Evolutionary conservation across 2,329 filamentous ascomycete genomes (phyloP), one percentile per base, ranked within the genome.

Genomic region (Triangularia verruculosa): DNA sequence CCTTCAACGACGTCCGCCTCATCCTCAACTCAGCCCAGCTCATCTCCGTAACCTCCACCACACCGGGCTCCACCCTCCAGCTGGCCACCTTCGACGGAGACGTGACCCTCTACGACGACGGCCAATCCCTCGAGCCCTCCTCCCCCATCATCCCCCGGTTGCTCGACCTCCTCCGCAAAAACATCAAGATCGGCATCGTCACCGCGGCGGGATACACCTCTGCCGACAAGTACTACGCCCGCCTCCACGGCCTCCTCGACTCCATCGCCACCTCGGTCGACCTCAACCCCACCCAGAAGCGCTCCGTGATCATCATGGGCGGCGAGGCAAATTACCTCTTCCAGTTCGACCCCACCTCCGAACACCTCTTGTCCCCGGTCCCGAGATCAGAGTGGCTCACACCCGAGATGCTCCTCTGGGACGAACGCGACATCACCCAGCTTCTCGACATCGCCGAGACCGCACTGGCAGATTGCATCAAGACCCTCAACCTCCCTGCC

Each of bases 301-400:
- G 89, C 70, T 92, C 90, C 70, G 83, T 99, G 5, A 84, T 98
- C 66, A 89, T 99, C 69, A 92, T 99, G 85, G 95, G 95, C 67
- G 95, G 95, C 61, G 95, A 99, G 77, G 92, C 91, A 65, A 98
- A 96, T 79, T 99, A 96, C 76, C 87, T 98, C 59, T 97, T 98
- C 78, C 87, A 87, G 59, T 97, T 90, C 77, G 84, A 87, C 65
- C 78, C 83, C 0, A 77, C 80, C 11, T 86, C 87, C 0, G 85
- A 87, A 1, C 81, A 89, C 74, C 85, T 90, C 17, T 83, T 98
- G 12, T 78, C 83, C 0, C 85, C 89, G 54, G 89, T 93, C 2
- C 82, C 87, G 0, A 82, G 86, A 17, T 77, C 81, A 24, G 80
- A 85, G 56, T 95, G 92, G 91, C 83, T 92, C 52, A 87, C 93